phyloP scores from a whole-genome alignment of 2,329 filamentous ascomycete genomes.

The Cordyceps militaris region DNA sequence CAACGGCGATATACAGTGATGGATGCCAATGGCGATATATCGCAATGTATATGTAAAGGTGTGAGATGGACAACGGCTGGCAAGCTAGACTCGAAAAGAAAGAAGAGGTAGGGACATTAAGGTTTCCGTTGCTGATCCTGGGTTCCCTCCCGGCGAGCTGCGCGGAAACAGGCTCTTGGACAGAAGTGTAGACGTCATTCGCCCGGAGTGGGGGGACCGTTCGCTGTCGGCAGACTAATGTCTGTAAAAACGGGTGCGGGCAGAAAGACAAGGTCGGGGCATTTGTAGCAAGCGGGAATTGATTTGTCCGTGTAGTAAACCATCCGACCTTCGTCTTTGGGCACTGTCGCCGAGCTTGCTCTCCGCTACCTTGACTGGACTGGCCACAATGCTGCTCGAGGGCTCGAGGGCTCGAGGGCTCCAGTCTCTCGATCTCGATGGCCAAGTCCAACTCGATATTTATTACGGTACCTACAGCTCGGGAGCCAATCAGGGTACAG shows the following conservation, averaged over 20 bases:
- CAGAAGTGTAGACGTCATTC: conserved; percentile 10
- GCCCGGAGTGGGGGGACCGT: neutral
- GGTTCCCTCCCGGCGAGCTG: neutral
- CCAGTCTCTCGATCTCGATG: too few species aligned
- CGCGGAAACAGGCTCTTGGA: neutral
- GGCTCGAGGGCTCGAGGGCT: too few species aligned
- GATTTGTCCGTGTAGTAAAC: too few species aligned
- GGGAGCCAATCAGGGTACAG: neutral
- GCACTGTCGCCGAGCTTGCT: too few species aligned
- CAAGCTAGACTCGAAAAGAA: neutral
- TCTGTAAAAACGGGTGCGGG: neutral
- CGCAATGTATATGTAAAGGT: neutral
- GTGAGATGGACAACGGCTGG: neutral
- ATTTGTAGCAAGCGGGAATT: too few species aligned
- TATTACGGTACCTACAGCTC: neutral
- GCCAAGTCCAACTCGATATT: neutral
- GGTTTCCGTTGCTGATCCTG: neutral
- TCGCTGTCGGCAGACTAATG: neutral
- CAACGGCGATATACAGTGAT: neutral
- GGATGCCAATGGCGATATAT: neutral
- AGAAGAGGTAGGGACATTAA: neutral
- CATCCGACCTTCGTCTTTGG: too few species aligned
- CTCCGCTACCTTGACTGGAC: too few species aligned
- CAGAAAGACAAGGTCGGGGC: neutral
- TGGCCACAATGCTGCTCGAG: too few species aligned